A percentile compares a stretch with the other conserved stretches of the same genome.
These are phyloP conservation scores for Beauveria pseudobassiana DNA, from an alignment of 2,329 filamentous ascomycete species.

Conservation along the genomic window DNA sequence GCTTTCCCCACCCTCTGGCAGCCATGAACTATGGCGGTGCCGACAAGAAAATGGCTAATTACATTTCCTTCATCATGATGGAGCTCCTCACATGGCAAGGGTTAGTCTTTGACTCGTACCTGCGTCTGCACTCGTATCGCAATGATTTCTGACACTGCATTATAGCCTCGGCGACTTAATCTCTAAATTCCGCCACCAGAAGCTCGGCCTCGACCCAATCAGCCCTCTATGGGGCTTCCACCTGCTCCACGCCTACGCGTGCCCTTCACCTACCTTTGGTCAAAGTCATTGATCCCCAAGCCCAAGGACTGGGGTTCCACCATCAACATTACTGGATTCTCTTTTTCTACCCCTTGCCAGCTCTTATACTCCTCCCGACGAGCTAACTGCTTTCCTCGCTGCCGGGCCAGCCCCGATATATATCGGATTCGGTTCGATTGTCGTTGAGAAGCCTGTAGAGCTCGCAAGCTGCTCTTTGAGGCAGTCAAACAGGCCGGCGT, in stretches of 20 bases:
- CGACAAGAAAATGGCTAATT: conserved; percentile 56
- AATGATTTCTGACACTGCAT: not conserved
- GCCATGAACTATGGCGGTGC: conserved; percentile 51
- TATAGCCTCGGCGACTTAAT: conserved; percentile 57
- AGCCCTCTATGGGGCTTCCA: conserved; percentile 60
- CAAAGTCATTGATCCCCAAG: conserved; percentile 57
- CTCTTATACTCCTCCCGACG: conserved; percentile 44
- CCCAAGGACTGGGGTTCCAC: conserved; percentile 53
- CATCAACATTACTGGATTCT: conserved; percentile 56
- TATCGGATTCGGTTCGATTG: conserved; percentile 12
- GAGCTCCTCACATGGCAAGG: conserved; percentile 72
- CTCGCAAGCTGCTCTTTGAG: conserved; percentile 51
- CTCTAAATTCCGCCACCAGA: conserved; percentile 58
- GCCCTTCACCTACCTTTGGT: conserved; percentile 67
- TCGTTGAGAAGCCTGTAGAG: conserved; percentile 38
- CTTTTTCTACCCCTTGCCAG: conserved; percentile 50
- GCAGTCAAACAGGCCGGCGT: conserved; percentile 50
- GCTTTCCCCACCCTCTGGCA: conserved; percentile 61
- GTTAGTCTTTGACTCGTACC: conserved; percentile 16
- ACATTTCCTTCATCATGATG: conserved; percentile 60
- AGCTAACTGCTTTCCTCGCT: conserved; percentile 47
- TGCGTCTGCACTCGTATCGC: not conserved
- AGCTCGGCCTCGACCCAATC: conserved; percentile 55
- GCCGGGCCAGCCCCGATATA: conserved; percentile 44
- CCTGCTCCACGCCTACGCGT: conserved; percentile 53